phyloP scores from a whole-genome alignment of 2,329 filamentous ascomycete species.

The Alternaria sp. region DNA sequence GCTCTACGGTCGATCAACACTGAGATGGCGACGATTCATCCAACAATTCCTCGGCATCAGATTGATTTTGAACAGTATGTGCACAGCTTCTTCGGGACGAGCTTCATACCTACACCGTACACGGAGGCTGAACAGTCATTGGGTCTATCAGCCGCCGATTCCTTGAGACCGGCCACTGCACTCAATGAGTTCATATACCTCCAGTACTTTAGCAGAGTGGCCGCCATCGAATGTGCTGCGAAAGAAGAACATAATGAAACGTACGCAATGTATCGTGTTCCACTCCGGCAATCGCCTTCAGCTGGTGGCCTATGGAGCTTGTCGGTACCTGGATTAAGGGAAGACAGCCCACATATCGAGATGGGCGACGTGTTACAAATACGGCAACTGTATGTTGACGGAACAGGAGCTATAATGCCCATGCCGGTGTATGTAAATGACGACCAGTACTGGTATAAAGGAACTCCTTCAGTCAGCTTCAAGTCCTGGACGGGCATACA shows the following conservation, averaged over 20 bases:
- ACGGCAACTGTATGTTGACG: constrained; percentile 39
- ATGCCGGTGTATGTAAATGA: constrained; percentile 7
- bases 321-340: constrained; percentile 40
- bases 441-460: background rate
- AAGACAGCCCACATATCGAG: constrained; percentile 44
- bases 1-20: constrained; percentile 28
- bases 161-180: background rate
- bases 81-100: constrained; percentile 27
- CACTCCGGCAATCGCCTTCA: constrained; percentile 8
- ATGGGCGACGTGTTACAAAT: constrained; percentile 45
- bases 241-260: constrained; percentile 28
- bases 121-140: background rate
- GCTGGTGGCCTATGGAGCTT: constrained; percentile 28
- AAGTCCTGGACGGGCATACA: constrained; percentile 31
- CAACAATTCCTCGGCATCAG: constrained; percentile 20
- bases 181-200: constrained; percentile 27
- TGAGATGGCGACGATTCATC: constrained; percentile 10
- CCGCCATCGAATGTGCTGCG: constrained; percentile 29
- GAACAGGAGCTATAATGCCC: constrained; percentile 15
- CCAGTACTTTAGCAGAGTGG: constrained; percentile 22
- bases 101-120: constrained; percentile 21
- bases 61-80: constrained; percentile 30
- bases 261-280: constrained; percentile 31
- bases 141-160: background rate
- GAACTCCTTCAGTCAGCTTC: background rate